Evolutionary conservation across 1,284 basidiomycete species (phyloP), one percentile per base, ranked within the genome.

Genomic region (Sphagnurus paluster): DNA sequence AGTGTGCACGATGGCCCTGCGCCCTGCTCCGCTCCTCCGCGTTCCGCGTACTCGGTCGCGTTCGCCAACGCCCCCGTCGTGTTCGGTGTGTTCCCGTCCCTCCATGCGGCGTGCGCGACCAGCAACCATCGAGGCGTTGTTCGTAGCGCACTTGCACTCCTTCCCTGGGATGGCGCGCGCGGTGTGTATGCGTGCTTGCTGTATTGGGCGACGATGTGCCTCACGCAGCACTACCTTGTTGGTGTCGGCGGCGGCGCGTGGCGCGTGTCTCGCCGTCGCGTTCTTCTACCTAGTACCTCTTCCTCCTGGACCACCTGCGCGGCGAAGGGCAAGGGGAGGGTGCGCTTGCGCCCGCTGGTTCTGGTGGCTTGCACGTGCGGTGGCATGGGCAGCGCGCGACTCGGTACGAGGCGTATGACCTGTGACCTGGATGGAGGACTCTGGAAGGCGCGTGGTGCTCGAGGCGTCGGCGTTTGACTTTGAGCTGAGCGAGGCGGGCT

Each of bases 171-270:
- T 77, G 14, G 76, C 79, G 11, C 70, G 70, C 44, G 80, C 80
- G 53, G 85, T 87, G 49, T 98, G 93, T 98, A 99, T 67, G 84
- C 84, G 2, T 84, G 81, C n/a, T 72, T 93, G 25, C 79, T 99
- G 1, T 99, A 97, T 68, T 98, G 95, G 96, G 87, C 90, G 19
- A 99, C 96, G 25, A 99, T 99, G 96, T 97, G 97, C 73, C 84
- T 96, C 57, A 93, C 90, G 4, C 94, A 97, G 65, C 93, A 98
- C 72, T 99, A 98, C 75, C 84, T 98, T 57, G 93, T 99, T 68
- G 97, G 99, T 62, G 87, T 98, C 56, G 91, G 95, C 28, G 91
- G 87, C 2, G 96, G 96, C 5, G 92, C 91, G 0, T 2, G 96
- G 96, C 5, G 92, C 91, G 0, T 97, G 94, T 63, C 78, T 99